Evolutionary conservation across 306 rosid genomes (phyloP), one percentile per base, ranked within the genome.

Genomic region (Glycine latifolia): DNA sequence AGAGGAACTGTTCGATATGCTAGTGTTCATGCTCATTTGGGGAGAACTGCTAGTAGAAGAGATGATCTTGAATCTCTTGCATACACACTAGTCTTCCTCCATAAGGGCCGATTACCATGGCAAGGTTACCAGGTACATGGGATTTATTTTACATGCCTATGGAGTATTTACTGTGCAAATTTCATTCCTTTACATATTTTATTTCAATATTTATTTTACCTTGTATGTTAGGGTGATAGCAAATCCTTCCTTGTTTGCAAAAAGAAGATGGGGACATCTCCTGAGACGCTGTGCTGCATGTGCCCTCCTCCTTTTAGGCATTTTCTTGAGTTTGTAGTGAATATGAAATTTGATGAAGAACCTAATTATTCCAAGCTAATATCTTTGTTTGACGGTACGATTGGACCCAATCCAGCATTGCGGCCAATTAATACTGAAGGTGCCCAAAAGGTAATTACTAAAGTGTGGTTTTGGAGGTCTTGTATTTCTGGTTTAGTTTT

Each of bases 21-120:
- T 65, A 95, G 98, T 74, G 98, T 95, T 67, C 98, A 95, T 80
- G 98, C 97, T 72, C 98, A 95, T 83, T 83, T 92, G 87, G 97
- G 98, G 87, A 91, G 98, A 92, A 92, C 98, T 78, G 97, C 98
- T 50, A 95, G 98, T 78, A 91, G 98, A 92, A 90, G 98, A 86
- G 98, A 95, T 67, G 97, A 95, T 87, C 97, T 95, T 52, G 97
- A 95, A 82, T 95, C 98, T 50, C 97, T 95, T 81, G 98, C 98
- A 14, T 95, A 92, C 85, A 92, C 98, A 49, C 94, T 95, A 41
- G 89, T 92, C 73, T 95, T 95, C 85, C 98, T 95, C 68, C 94
- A 90, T 46, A 90, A 92, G 43, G 98, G 98, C 35, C 88, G 94
- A 88, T 87, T 95, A 86, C 98, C 98, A 8, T 95, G 98, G 98